These are phyloP conservation scores for Pascua sp. DNA, from an alignment of 1,284 basidiomycete species.

Conservation along the genomic window DNA sequence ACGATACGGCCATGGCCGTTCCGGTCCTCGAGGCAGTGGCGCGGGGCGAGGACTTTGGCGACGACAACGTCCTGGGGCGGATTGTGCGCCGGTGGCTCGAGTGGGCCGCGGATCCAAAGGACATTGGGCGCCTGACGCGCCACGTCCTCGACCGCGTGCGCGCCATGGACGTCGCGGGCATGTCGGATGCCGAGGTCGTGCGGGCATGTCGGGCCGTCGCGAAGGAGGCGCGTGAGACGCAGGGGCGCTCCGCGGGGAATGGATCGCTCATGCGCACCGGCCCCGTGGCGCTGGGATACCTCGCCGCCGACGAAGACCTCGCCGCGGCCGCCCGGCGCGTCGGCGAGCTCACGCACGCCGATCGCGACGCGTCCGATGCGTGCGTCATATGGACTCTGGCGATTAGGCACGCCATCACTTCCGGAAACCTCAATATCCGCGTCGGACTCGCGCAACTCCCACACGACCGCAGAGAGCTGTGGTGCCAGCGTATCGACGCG, in stretches of 20 bases:
- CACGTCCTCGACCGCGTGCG: background rate
- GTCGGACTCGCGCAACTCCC: background rate
- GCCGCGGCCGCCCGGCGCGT: conserved; percentile 2
- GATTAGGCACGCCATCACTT: conserved; percentile 2
- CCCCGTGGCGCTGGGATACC: conserved; percentile 2
- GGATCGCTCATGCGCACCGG: conserved; percentile 7
- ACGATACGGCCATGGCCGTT: conserved; percentile 10
- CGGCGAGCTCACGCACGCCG: conserved; percentile 1
- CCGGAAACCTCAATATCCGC: background rate
- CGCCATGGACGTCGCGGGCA: too few relatives aligned
- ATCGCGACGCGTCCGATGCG: conserved; percentile 4
- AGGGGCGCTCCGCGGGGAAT: conserved; percentile 1
- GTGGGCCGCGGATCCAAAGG: conserved; percentile 4
- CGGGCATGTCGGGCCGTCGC: background rate
- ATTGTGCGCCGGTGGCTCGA: conserved; percentile 7
- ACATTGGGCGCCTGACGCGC: conserved; percentile 2
- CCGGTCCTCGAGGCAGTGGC: conserved; percentile 10
- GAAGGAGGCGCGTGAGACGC: background rate
- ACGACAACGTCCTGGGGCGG: background rate
- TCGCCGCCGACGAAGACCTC: background rate
- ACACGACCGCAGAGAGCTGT: background rate
- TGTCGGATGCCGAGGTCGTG: background rate
- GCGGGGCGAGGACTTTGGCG: background rate
- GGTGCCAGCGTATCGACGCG: background rate
- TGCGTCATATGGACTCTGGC: conserved; percentile 6